Base-by-base conservation (phyloP, 768 basidiomycete species). In the Xerocomellus dryophilus region DNA sequence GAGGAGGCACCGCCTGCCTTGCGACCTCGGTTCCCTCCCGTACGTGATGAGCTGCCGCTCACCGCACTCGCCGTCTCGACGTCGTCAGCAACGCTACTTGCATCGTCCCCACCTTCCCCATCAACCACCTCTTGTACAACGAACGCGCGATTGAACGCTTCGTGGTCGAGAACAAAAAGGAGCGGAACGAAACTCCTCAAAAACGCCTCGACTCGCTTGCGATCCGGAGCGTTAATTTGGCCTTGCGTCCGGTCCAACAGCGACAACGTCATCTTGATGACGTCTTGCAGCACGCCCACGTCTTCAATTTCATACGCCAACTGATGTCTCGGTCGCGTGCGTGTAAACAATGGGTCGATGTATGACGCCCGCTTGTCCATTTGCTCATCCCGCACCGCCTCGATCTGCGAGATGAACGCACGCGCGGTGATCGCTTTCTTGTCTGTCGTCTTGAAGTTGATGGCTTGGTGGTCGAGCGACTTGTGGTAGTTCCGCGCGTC, bases 401-500 rank as follows among this genome's bases (percentile, higher is more conserved):
- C 93, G 64, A 95, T 88, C 70, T 95, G 90, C 59, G 75, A 82
- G 27, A 93, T 81, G 54, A 96, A 84, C 9, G 85, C 77, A 70
- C 92, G 92, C 25, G 82, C 73, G 4, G 83, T 83, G 50, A 86
- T 79, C 21, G 84, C 78, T 65, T 90, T 91, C 80, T 98, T 98
- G 75, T 99, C 97, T 35, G 79, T 80, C 34, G 81, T 78, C 76
- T 94, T 95, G 82, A 95, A 98, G 46, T 81, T 81, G 66, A 96
- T 88, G 9, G 86, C 90, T 68, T 95, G 93, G 64, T 96, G 92
- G 67, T 99, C 96, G 63, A 98, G 79, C 48, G 90, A 88, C 76
- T 93, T 94, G 72, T 85, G 81, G 66, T 90, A 98, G 73, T 98
- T 98, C 62, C 90, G 80, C 25, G 91, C 90, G 62, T 98, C 93